Evolutionary conservation across 768 basidiomycete species (phyloP).

Genomic region (Pulveroboletus frians): DNA sequence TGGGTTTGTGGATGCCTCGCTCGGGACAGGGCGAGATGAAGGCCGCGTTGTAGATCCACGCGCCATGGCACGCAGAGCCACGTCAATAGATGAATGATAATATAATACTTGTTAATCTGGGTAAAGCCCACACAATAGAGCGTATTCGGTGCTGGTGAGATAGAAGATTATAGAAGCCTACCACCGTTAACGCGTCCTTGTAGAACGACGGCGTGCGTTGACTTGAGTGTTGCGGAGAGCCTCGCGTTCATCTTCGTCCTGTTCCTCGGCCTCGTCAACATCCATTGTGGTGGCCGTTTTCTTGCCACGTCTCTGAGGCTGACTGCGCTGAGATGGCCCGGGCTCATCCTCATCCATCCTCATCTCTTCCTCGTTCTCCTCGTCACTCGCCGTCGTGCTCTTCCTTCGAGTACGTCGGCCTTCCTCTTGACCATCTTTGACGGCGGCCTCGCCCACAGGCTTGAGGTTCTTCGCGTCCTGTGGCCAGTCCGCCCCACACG

Average conservation of each 20-base stretch:
- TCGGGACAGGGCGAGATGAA: slow-evolving; percentile 33
- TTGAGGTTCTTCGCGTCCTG: slow-evolving; percentile 42
- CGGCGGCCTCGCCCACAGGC: slow-evolving; percentile 67
- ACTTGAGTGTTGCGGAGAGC: slow-evolving; percentile 18
- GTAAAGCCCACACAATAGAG: slow-evolving; percentile 4
- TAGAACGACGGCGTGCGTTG: slow-evolving; percentile 16
- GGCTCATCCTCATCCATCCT: slow-evolving; percentile 30
- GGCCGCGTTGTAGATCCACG: slow-evolving; percentile 37
- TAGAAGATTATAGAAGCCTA: too few relatives aligned
- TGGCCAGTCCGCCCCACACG: slow-evolving; percentile 60
- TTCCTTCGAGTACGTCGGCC: slow-evolving; percentile 34
- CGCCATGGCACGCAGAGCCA: slow-evolving; percentile 9
- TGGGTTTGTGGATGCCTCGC: slow-evolving; percentile 62
- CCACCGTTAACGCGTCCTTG: slow-evolving; percentile 13
- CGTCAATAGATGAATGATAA: slow-evolving; percentile 26
- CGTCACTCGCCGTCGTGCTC: slow-evolving; percentile 33
- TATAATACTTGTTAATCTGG: slow-evolving; percentile 17
- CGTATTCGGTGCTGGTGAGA: neutral
- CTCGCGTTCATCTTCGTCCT: slow-evolving; percentile 26
- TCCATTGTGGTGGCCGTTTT: slow-evolving; percentile 37
- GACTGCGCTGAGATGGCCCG: slow-evolving; percentile 29
- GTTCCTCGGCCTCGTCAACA: slow-evolving; percentile 41
- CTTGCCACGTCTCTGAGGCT: slow-evolving; percentile 25
- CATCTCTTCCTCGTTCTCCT: slow-evolving; percentile 41
- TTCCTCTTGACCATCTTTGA: slow-evolving; percentile 53